Percentiles rank a stretch among this genome's conserved stretches.
Evolutionary conservation across 495 filamentous ascomycete species (phyloP).

Genomic region (Tuber calosporum): DNA sequence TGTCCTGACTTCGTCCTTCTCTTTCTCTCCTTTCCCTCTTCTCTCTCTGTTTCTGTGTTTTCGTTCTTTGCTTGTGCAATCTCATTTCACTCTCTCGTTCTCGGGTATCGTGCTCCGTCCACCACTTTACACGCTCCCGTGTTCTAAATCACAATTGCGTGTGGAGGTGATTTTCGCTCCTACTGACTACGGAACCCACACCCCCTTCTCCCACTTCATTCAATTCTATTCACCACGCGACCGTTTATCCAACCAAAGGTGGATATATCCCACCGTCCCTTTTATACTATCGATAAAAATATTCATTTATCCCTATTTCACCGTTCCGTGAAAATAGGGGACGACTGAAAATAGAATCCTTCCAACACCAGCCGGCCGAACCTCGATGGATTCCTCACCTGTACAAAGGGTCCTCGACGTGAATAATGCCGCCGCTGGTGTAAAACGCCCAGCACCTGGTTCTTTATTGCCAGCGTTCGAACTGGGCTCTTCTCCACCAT

Average conservation of each 20-base stretch:
- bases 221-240: not conserved
- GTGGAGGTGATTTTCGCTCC: constrained; percentile 35
- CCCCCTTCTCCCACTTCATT: not conserved
- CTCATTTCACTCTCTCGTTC: constrained; percentile 3
- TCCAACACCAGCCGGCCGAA: constrained; percentile 1
- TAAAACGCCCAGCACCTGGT: constrained; percentile 66
- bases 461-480: constrained; percentile 88
- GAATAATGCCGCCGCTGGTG: constrained; percentile 48
- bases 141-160: constrained; percentile 30
- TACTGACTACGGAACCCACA: constrained; percentile 22
- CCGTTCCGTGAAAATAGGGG: constrained; percentile 1
- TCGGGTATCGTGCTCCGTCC: constrained; percentile 18
- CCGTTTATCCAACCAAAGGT: not conserved
- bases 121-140: constrained; percentile 35
- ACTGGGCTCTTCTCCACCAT: constrained; percentile 80
- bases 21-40: not conserved
- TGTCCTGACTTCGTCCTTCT: not conserved
- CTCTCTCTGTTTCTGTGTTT: not conserved
- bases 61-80: not conserved
- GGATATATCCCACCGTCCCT: not conserved
- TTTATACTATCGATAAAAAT: constrained; percentile 6
- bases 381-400: constrained; percentile 35
- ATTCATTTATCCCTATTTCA: constrained; percentile 4
- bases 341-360: not conserved
- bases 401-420: constrained; percentile 32